Conservation (phyloP, 805 yeast species). For the Vanderwaltozyma polyspora region DNA sequence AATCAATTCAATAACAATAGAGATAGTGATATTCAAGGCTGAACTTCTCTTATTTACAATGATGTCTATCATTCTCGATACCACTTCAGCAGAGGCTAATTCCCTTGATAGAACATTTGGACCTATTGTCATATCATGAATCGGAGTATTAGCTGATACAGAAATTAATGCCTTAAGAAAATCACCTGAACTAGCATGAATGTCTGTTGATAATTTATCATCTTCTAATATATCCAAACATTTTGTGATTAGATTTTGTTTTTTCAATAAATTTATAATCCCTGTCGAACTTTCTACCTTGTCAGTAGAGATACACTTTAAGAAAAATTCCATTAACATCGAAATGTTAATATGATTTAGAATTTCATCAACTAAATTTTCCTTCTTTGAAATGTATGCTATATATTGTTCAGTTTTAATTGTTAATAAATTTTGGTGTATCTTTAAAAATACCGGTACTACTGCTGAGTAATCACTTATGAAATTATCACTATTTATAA, state of each 20-base stretch:
- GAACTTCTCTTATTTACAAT: conserved; percentile 61
- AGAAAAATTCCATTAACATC: conserved; percentile 76
- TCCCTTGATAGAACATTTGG: conserved; percentile 87
- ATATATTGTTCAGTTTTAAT: conserved; percentile 40
- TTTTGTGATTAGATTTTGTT: conserved; percentile 61
- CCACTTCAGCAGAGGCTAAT: conserved; percentile 58
- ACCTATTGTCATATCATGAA: conserved; percentile 70
- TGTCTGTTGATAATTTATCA: conserved; percentile 45
- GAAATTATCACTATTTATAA: conserved; percentile 43
- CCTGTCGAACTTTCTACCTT: conserved; percentile 81
- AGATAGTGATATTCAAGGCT: conserved; percentile 83
- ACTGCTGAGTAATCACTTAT: conserved; percentile 57
- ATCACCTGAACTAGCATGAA: conserved; percentile 86
- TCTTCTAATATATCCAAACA: conserved; percentile 50
- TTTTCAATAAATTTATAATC: conserved; percentile 59
- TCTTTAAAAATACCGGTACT: conserved; percentile 73
- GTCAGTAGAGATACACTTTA: conserved; percentile 82
- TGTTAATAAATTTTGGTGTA: conserved; percentile 74
- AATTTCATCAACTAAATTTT: conserved; percentile 39
- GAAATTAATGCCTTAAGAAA: conserved; percentile 85
- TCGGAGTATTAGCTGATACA: conserved; percentile 80
- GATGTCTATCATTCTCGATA: conserved; percentile 52
- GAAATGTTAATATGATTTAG: conserved; percentile 72
- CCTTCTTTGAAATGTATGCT: neutral
- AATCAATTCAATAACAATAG: conserved; percentile 84